Evolutionary conservation across 106 monocot species (phyloP), one percentile per base, ranked within the genome.

Genomic region (Dendrobium officinale): DNA sequence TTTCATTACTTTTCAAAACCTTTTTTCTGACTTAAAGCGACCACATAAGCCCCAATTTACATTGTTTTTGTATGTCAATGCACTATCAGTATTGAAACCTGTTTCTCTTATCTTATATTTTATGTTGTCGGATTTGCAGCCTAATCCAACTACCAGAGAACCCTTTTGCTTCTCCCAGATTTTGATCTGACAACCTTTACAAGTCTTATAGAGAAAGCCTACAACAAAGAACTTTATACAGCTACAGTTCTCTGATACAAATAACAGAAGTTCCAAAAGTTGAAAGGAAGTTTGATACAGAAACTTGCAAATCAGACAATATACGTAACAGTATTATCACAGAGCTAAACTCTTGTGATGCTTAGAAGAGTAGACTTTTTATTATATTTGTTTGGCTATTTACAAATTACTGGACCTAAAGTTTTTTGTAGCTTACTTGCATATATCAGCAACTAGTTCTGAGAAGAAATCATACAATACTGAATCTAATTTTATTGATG

Each of bases 141-240:
- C 76, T 76, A 49, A 76, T 76, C 29, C 49, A 51, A 27, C 26
- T 76, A 10, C 76, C 76, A 11, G 76, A 76, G 22, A 76, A 45
- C 76, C 76, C 76, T 24, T 76, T 76, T 49, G 26, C 76, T 20
- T 76, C 76, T 9, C 76, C 76, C 13, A 42, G 49, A 4, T 49
- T 76, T 16, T 15, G 76, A 76, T 76, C 76, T 26, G 20, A 27
- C 48, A 51, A 15, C 48, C 49, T 49, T 49, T 49, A 26, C n/a
- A 26, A 4, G 75, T 51, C 10, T 11, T 51, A 51, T 49, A 76
- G 27, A 76, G 20, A 24, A 16, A 33, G 37, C 4, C 47, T 1
- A 27, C 72, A 51, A 15, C 49, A 76, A 11, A 6, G 8, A 18
- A 75, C 45, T 47, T 47, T 47, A 75, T 45, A 43, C 45, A 75